These are phyloP conservation scores for Fusarium torreyae DNA, from an alignment of 2,329 filamentous ascomycete genomes.

Conservation along the genomic window DNA sequence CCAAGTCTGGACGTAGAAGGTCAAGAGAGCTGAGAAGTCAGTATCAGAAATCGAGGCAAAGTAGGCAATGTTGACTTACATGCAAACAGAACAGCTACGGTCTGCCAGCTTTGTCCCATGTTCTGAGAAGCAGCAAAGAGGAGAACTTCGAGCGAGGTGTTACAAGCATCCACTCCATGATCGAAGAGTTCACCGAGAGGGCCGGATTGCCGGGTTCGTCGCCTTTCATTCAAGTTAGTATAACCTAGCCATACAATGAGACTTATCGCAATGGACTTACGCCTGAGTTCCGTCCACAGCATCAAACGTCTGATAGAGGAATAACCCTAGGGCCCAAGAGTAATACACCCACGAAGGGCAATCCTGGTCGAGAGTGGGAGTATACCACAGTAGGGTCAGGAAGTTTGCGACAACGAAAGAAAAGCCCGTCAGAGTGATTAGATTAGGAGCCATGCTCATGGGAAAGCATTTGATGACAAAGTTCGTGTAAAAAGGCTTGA, in stretches of 20 bases:
- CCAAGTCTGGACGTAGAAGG: constrained; percentile 99
- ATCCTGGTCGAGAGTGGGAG: constrained; percentile 92
- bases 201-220: constrained; percentile 91
- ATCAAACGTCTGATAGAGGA: constrained; percentile 98
- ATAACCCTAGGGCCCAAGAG: constrained; percentile 89
- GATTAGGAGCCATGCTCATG: constrained; percentile 90
- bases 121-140: constrained; percentile 95
- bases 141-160: constrained; percentile 93
- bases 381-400: constrained; percentile 94
- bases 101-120: constrained; percentile 92
- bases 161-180: constrained; percentile 96
- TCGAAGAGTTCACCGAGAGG: constrained; percentile 97
- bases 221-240: constrained; percentile 61
- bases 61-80: constrained; percentile 65
- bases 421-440: constrained; percentile 93
- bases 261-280: constrained; percentile 65
- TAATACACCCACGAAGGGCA: constrained; percentile 97
- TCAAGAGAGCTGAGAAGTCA: constrained; percentile 77
- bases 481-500: constrained; percentile 98
- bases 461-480: constrained; percentile 95
- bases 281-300: constrained; percentile 96
- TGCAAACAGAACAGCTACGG: constrained; percentile 85
- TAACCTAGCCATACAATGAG: not conserved
- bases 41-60: not conserved
- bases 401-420: constrained; percentile 91